phyloP scores from a whole-genome alignment of 129 eudicot genomes.

The Ambrosia artemisiifolia region DNA sequence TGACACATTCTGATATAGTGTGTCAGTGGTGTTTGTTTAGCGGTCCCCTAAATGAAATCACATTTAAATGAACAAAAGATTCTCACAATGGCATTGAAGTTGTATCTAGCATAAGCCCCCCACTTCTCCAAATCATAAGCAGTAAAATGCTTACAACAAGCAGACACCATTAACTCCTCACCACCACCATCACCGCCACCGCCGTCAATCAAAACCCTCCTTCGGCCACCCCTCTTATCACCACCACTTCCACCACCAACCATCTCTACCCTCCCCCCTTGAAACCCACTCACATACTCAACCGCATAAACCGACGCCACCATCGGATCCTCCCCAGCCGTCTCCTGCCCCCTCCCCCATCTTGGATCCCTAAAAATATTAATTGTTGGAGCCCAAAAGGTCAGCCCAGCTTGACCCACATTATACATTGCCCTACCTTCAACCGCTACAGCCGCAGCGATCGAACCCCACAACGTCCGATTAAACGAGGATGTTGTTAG shows the following conservation, averaged over 20 bases:
- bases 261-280: slow-evolving; percentile 25
- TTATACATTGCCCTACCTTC: slow-evolving; percentile 93
- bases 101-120: slow-evolving; percentile 62
- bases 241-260: neutral
- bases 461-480: slow-evolving; percentile 52
- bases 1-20: neutral
- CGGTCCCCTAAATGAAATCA: too few relatives aligned
- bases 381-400: slow-evolving; percentile 92
- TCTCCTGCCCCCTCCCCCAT: slow-evolving; percentile 99
- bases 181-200: slow-evolving; percentile 22
- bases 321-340: slow-evolving; percentile 94
- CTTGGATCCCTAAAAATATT: slow-evolving; percentile 91
- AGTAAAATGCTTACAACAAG: slow-evolving; percentile 93
- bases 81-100: slow-evolving; percentile 84
- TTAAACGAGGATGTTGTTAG: slow-evolving; percentile 64
- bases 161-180: slow-evolving; percentile 76
- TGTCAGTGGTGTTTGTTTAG: neutral
- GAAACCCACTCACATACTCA: slow-evolving; percentile 79
- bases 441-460: slow-evolving; percentile 55
- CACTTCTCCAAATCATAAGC: slow-evolving; percentile 96
- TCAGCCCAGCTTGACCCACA: slow-evolving; percentile 87
- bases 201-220: slow-evolving; percentile 41
- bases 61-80: neutral
- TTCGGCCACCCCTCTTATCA: slow-evolving; percentile 11
- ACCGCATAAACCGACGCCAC: slow-evolving; percentile 51